Evolutionary conservation across 306 rosid genomes (phyloP), one percentile per base, ranked within the genome.

Genomic region (Sophora flavescens): DNA sequence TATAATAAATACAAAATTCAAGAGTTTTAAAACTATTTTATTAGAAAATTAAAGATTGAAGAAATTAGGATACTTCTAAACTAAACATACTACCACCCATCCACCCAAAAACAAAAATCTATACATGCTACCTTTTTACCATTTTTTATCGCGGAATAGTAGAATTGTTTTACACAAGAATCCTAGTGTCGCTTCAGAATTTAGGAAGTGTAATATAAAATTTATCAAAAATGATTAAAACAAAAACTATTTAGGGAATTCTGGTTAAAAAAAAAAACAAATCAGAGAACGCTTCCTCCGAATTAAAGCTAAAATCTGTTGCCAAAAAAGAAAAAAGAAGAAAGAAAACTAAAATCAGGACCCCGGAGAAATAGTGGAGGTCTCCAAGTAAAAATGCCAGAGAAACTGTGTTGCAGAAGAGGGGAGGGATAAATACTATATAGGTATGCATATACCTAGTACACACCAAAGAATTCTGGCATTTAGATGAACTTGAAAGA

Each of bases 341-440:
- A n/a, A n/a, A n/a, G n/a, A 35, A 52, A 70, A 35, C 17, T 53
- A 11, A 70, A 70, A 48, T 48, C 44, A 47, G 73, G 6, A 51
- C 51, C 62, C 51, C 18, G 32, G 8, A 52, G 18, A n/a, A 52
- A 36, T 32, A 14, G 38, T 16, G 8, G 10, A 53, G 51, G 63
- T 52, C 35, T 53, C 36, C 32, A 17, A 8, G 5, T 48, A 6
- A 51, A 36, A 68, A 50, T 48, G 41, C 26, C 26, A 14, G n/a
- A 63, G 61, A 50, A 32, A 8, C 6, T 56, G 35, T 18, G n/a
- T 56, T 56, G n/a, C 26, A 22, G 33, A 56, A 18, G 6, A 56
- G 30, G 33, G 62, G 35, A 30, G 32, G 32, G 32, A 30, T 30
- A 30, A 30, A 30, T 30, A 30, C 32, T 8, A 22, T 6, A 39